Evolutionary conservation across 495 filamentous ascomycete species (phyloP).

Genomic region (Halenospora varia): DNA sequence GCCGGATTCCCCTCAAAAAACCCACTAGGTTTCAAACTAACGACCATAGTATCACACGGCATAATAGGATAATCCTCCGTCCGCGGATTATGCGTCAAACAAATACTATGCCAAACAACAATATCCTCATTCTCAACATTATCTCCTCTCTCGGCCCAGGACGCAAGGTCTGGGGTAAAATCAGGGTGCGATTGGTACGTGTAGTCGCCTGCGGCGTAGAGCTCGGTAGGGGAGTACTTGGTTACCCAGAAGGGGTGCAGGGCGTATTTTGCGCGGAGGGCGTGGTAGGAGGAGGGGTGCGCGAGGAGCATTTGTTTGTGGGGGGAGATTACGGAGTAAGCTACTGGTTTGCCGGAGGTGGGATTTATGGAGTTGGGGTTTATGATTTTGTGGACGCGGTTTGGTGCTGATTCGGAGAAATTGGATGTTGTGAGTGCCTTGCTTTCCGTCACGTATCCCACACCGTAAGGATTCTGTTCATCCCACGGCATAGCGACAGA

Average conservation of each 20-base stretch:
- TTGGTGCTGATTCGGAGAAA: conserved; percentile 51
- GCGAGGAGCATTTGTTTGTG: conserved; percentile 32
- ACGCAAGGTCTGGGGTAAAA: conserved; percentile 25
- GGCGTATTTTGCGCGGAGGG: conserved; percentile 33
- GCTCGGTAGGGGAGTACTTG: conserved; percentile 32
- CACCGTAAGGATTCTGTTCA: conserved; percentile 13
- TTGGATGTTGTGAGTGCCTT: conserved; percentile 36
- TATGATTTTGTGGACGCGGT: conserved; percentile 75
- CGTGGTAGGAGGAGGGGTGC: conserved; percentile 31
- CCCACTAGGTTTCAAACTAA: conserved; percentile 62
- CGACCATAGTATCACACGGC: conserved; percentile 54
- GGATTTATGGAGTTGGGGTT: conserved; percentile 63
- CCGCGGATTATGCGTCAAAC: conserved; percentile 53
- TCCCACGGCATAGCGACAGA: conserved; percentile 17
- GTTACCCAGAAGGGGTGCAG: conserved; percentile 36
- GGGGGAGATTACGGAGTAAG: conserved; percentile 32
- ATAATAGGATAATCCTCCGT: conserved; percentile 54
- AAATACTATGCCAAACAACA: conserved; percentile 59
- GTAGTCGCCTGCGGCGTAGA: conserved; percentile 36
- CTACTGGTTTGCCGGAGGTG: conserved; percentile 49
- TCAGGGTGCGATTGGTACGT: conserved; percentile 41
- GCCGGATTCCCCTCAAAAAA: conserved; percentile 76
- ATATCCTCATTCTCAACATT: conserved; percentile 41
- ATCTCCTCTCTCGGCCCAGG: conserved; percentile 33
- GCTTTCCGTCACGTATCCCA: conserved; percentile 16